A percentile compares a stretch with the other conserved stretches of the same genome.
phyloP scores from a whole-genome alignment of 768 basidiomycete species.

The Suillus hirtellus region DNA sequence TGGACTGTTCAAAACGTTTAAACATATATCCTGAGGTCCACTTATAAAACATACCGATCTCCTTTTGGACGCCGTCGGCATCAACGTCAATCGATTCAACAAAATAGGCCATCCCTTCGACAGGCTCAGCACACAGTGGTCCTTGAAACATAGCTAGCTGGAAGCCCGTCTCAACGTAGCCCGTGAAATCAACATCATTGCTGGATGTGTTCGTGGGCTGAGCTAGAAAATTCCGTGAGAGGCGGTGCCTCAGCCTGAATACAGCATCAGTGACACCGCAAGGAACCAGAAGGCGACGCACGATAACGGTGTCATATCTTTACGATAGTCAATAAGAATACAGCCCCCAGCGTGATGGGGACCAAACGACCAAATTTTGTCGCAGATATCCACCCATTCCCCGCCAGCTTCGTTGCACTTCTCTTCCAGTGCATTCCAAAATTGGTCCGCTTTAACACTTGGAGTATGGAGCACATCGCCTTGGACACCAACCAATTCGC shows the following conservation, averaged over 20 bases:
- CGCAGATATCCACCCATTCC: constrained; percentile 76
- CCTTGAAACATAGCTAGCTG: constrained; percentile 94
- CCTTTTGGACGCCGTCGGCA: constrained; percentile 55
- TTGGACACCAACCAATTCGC: constrained; percentile 43
- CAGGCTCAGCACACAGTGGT: constrained; percentile 92
- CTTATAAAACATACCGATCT: constrained; percentile 54
- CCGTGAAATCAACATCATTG: constrained; percentile 63
- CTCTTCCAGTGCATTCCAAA: constrained; percentile 71
- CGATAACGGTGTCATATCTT: constrained; percentile 50
- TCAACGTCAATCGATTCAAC: constrained; percentile 76
- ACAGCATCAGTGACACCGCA: constrained; percentile 12
- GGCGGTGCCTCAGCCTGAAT: constrained; percentile 51
- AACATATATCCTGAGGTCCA: constrained; percentile 15
- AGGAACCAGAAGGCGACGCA: constrained; percentile 37
- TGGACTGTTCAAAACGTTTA: constrained; percentile 50
- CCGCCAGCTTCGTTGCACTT: constrained; percentile 65
- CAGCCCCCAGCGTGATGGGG: constrained; percentile 87
- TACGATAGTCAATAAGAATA: constrained; percentile 75
- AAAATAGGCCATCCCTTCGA: constrained; percentile 91
- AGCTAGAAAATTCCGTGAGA: constrained; percentile 39
- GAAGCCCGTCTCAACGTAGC: constrained; percentile 88
- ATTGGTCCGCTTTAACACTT: constrained; percentile 69
- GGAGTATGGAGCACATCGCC: constrained; percentile 64
- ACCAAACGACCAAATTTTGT: constrained; percentile 89
- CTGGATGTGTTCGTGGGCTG: constrained; percentile 35